Evolutionary conservation across 768 basidiomycete genomes (phyloP).

Genomic region (Agaricus blazei): DNA sequence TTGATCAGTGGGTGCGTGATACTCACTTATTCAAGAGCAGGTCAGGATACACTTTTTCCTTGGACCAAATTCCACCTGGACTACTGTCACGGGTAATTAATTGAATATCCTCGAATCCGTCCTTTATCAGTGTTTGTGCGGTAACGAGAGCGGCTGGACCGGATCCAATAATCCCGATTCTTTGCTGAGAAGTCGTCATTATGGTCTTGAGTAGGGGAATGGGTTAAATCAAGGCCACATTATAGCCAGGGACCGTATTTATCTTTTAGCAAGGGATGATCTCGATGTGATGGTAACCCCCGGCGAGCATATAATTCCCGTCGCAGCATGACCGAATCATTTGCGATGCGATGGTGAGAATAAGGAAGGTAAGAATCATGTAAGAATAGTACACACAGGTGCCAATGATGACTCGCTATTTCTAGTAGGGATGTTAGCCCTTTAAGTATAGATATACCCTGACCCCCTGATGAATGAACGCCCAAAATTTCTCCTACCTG

Average conservation of each 20-base stretch:
- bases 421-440: no score
- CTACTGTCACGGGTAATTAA: slow-evolving; percentile 42
- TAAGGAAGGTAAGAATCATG: no score
- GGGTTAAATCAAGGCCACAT: neutral
- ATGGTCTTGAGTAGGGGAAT: neutral
- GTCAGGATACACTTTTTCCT: slow-evolving; percentile 41
- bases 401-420: no score
- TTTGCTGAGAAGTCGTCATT: neutral
- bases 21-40: slow-evolving; percentile 49
- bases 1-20: neutral
- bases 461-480: no score
- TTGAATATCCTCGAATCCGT: slow-evolving; percentile 45
- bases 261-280: neutral
- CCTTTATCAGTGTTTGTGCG: slow-evolving; percentile 42
- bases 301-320: no score
- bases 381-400: no score
- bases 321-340: no score
- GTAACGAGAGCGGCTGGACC: slow-evolving; percentile 52
- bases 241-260: neutral
- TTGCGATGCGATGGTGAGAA: no score
- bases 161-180: slow-evolving; percentile 37
- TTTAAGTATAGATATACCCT: no score
- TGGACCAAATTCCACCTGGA: slow-evolving; percentile 48
- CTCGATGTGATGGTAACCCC: no score
- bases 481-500: no score